Evolutionary conservation across 108 stramenopile genomes (phyloP).

Genomic region (Skeletonema costatum): DNA sequence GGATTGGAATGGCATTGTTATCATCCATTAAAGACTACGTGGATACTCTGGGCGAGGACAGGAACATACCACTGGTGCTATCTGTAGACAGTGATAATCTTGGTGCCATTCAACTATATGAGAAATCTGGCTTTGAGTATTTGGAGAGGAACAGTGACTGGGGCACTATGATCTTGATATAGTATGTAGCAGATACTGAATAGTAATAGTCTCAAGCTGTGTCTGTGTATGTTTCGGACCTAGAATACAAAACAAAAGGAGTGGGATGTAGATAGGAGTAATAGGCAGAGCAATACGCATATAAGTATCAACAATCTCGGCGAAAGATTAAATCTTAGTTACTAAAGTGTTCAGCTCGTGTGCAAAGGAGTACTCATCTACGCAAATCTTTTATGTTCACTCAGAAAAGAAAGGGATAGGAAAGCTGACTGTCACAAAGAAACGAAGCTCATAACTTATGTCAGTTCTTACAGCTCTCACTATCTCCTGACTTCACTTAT

Average conservation of each 20-base stretch:
- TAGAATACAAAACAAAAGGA: background rate
- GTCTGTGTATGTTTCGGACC: background rate
- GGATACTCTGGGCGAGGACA: background rate
- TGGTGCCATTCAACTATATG: slow-evolving; percentile 24
- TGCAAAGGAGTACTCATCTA: too few relatives aligned
- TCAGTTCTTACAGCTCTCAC: too few relatives aligned
- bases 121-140: slow-evolving; percentile 34
- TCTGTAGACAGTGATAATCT: slow-evolving; percentile 36
- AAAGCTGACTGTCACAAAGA: too few relatives aligned
- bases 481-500: too few relatives aligned
- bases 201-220: too few relatives aligned
- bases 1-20: slow-evolving; percentile 25
- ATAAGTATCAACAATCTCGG: too few relatives aligned
- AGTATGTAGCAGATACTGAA: background rate
- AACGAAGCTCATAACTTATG: too few relatives aligned
- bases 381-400: too few relatives aligned
- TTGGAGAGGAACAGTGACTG: slow-evolving; percentile 19
- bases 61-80: slow-evolving; percentile 13
- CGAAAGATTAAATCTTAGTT: too few relatives aligned
- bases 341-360: too few relatives aligned
- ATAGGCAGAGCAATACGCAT: too few relatives aligned
- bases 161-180: slow-evolving; percentile 21
- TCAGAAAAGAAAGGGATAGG: too few relatives aligned
- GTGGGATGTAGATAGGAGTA: background rate
- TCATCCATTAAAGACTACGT: slow-evolving; percentile 18